phyloP scores from a whole-genome alignment of 345 rosid genomes.

The Salix viminalis region DNA sequence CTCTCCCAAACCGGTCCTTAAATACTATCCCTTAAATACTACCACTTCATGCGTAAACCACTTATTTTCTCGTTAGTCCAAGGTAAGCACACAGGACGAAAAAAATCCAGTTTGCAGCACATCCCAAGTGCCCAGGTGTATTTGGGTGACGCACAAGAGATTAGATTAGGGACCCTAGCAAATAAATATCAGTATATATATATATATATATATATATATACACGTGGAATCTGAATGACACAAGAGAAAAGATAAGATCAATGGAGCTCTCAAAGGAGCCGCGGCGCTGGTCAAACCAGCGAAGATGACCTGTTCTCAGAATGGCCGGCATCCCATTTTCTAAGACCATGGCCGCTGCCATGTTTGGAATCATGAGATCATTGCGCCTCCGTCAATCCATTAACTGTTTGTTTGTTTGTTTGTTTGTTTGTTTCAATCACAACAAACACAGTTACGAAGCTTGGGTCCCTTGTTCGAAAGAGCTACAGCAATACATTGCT shows the following conservation, averaged over 20 bases:
- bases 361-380: constrained; percentile 23
- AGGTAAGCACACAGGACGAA: background rate
- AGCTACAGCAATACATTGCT: no score
- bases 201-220: background rate
- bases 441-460: background rate
- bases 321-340: constrained; percentile 41
- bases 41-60: no score
- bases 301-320: constrained; percentile 27
- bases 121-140: background rate
- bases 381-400: background rate
- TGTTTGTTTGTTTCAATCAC: constrained; percentile 22
- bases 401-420: background rate
- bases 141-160: background rate
- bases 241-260: background rate
- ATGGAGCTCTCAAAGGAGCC: constrained; percentile 6
- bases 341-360: constrained; percentile 19
- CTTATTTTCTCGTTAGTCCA: background rate
- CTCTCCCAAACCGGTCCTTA: no score
- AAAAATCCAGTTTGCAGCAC: background rate
- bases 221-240: background rate
- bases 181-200: background rate
- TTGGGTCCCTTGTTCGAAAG: background rate
- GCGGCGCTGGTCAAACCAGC: constrained; percentile 3
- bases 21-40: no score
- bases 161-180: background rate